A percentile compares a stretch with the other conserved stretches of the same genome.
Evolutionary conservation across 495 filamentous ascomycete genomes (phyloP).

Genomic region (Massariosphaeria phaeospora): DNA sequence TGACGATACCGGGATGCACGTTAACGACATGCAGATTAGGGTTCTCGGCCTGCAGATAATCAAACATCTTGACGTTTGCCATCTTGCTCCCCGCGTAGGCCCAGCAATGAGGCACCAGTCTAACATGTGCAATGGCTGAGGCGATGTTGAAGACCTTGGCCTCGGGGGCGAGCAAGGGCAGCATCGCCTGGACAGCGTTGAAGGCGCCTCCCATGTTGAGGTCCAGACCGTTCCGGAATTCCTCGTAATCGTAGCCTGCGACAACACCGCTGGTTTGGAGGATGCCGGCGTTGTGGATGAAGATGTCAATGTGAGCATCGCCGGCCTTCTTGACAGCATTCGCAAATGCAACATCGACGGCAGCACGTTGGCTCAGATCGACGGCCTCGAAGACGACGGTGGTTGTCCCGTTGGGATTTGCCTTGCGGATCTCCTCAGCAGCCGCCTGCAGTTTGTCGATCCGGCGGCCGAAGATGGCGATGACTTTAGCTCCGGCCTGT

Average conservation of each 20-base stretch:
- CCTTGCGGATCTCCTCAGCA: constrained; percentile 25
- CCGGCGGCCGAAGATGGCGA: constrained; percentile 32
- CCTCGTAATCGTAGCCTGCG: constrained; percentile 35
- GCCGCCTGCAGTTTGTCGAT: constrained; percentile 34
- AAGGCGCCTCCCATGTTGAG: constrained; percentile 42
- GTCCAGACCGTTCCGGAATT: constrained; percentile 40
- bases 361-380: constrained; percentile 36
- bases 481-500: constrained; percentile 13
- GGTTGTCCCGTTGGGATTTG: constrained; percentile 34
- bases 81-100: constrained; percentile 44
- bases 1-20: constrained; percentile 46
- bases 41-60: constrained; percentile 39
- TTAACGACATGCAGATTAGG: constrained; percentile 43
- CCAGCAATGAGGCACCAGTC: constrained; percentile 34
- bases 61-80: constrained; percentile 43
- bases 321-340: constrained; percentile 31
- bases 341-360: constrained; percentile 43
- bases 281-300: constrained; percentile 13
- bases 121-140: constrained; percentile 42
- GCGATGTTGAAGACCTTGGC: constrained; percentile 42
- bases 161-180: constrained; percentile 38
- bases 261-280: constrained; percentile 34
- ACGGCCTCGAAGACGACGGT: constrained; percentile 38
- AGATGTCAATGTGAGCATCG: constrained; percentile 30
- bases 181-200: constrained; percentile 42